Evolutionary conservation across 2,329 filamentous ascomycete genomes (phyloP).

Genomic region (Aschersonia sp.): DNA sequence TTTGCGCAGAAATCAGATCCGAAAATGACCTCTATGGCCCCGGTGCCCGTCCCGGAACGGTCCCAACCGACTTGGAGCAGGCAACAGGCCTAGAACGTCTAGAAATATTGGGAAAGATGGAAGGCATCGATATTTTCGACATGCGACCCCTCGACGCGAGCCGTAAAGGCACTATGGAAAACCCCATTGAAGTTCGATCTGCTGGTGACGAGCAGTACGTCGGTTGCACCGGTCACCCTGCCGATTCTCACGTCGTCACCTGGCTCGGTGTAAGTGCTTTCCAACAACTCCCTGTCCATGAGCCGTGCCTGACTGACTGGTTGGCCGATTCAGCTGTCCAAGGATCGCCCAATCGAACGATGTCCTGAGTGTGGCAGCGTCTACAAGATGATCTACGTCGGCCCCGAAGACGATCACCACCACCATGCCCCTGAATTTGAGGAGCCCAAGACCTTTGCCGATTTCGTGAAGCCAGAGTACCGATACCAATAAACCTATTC

Average conservation of each 20-base stretch:
- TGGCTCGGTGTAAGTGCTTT: conserved; percentile 67
- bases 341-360: conserved; percentile 81
- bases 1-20: conserved; percentile 57
- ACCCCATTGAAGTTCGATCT: conserved; percentile 83
- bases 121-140: conserved; percentile 95
- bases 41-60: conserved; percentile 65
- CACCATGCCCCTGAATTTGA: conserved; percentile 48
- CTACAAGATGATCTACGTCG: conserved; percentile 96
- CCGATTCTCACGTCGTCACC: conserved; percentile 76
- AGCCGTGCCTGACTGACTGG: no score
- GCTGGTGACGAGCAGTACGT: conserved; percentile 93
- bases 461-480: conserved; percentile 93
- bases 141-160: conserved; percentile 92
- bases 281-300: not conserved
- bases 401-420: conserved; percentile 59
- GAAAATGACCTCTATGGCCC: conserved; percentile 74
- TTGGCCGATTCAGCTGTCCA: conserved; percentile 47
- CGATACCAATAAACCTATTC: conserved; percentile 42
- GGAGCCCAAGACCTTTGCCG: conserved; percentile 92
- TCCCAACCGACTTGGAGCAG: conserved; percentile 92
- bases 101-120: conserved; percentile 98
- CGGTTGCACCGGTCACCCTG: conserved; percentile 89
- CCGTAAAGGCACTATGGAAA: conserved; percentile 76
- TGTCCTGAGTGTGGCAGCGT: conserved; percentile 94
- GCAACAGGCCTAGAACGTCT: conserved; percentile 95